Percentiles rank a stretch among this genome's conserved stretches.
Evolutionary conservation across 2,329 filamentous ascomycete species (phyloP).

Genomic region (Akanthomyces lecanii): DNA sequence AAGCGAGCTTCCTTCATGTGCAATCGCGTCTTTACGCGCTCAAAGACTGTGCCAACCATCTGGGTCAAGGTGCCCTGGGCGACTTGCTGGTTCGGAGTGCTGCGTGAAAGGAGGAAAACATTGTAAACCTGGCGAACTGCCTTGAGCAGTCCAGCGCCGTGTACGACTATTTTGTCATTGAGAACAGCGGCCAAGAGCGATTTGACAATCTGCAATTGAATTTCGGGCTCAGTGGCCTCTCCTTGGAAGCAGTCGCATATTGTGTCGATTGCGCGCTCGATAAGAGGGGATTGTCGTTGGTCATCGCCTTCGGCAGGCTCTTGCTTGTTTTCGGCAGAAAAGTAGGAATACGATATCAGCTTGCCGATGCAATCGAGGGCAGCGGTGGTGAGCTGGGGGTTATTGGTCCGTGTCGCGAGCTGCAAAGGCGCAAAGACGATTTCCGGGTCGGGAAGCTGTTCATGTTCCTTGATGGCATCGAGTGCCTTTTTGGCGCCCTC

Average conservation of each 20-base stretch:
- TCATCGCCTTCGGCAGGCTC: conserved; percentile 39
- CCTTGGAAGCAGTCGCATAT: conserved; percentile 99
- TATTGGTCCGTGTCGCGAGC: conserved; percentile 81
- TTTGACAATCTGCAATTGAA: conserved; percentile 97
- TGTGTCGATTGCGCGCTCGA: conserved; percentile 96
- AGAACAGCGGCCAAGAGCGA: conserved; percentile 90
- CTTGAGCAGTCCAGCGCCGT: conserved; percentile 92
- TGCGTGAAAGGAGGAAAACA: conserved; percentile 93
- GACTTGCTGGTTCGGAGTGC: conserved; percentile 90
- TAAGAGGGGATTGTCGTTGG: conserved; percentile 60
- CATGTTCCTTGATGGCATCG: conserved; percentile 79
- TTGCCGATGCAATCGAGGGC: conserved; percentile 98
- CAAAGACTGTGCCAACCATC: conserved; percentile 98
- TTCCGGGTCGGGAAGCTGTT: conserved; percentile 82
- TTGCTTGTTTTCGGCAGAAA: conserved; percentile 63
- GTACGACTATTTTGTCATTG: conserved; percentile 98
- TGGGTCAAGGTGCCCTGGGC: conserved; percentile 95
- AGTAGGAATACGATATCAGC: conserved; percentile 98
- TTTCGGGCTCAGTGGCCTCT: conserved; percentile 84
- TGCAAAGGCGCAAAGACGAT: conserved; percentile 87
- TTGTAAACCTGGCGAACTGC: conserved; percentile 98
- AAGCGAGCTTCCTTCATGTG: conserved; percentile 80
- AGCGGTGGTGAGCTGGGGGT: conserved; percentile 78
- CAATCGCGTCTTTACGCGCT: conserved; percentile 81
- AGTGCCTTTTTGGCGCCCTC: conserved; percentile 80